These are phyloP conservation scores for Lasiodiplodia citricola DNA, from an alignment of 2,329 filamentous ascomycete genomes.

Conservation along the genomic window DNA sequence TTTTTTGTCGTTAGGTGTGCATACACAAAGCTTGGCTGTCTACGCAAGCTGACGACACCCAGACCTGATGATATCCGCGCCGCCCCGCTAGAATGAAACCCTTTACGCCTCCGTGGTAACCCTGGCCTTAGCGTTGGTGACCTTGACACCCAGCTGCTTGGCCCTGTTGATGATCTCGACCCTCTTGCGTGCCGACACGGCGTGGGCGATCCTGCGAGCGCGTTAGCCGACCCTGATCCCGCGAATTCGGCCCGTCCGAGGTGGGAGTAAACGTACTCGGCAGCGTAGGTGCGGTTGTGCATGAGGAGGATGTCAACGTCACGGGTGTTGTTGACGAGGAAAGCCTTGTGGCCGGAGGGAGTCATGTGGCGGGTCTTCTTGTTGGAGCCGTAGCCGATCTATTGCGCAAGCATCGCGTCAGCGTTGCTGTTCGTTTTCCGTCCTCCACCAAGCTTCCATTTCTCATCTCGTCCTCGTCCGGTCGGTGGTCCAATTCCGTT, in stretches of 20 bases:
- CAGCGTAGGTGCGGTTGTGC: conserved; percentile 99
- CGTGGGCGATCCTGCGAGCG: conserved; percentile 82
- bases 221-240: conserved; percentile 27
- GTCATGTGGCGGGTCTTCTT: conserved; percentile 99
- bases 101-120: conserved; percentile 86
- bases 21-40: conserved; percentile 25
- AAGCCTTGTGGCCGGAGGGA: conserved; percentile 99
- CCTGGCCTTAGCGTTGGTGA: conserved; percentile 99
- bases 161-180: conserved; percentile 97
- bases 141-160: conserved; percentile 98
- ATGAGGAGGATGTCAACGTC: conserved; percentile 98
- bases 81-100: conserved; percentile 29
- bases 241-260: neutral
- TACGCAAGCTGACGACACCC: conserved; percentile 28
- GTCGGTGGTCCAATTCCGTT: neutral
- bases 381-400: conserved; percentile 99
- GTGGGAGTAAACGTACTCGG: conserved; percentile 74
- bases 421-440: conserved; percentile 31
- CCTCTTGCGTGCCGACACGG: conserved; percentile 97
- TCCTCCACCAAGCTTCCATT: neutral
- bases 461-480: conserved; percentile 3
- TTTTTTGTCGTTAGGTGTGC: conserved; percentile 28
- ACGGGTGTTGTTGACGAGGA: conserved; percentile 96
- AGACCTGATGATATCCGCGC: conserved; percentile 27
- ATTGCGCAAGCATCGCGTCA: conserved; percentile 36